Conservation (phyloP, 345 rosid genomes). For the Firmiana major region DNA sequence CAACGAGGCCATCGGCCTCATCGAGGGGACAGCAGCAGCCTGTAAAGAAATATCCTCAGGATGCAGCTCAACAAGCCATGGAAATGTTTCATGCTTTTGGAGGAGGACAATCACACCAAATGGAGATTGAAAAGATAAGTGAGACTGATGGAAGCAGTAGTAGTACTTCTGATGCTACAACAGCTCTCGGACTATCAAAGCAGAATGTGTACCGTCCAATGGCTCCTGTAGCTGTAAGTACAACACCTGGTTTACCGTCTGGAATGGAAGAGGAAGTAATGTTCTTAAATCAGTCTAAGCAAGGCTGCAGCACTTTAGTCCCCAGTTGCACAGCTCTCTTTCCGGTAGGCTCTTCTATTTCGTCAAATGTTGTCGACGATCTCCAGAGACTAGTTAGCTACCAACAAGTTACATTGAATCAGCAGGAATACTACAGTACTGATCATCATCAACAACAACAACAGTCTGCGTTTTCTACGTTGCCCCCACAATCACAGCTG, state of each 20-base stretch:
- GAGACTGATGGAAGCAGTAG: constrained; percentile 48
- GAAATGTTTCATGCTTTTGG: constrained; percentile 24
- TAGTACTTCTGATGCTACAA: constrained; percentile 58
- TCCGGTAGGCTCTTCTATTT: constrained; percentile 21
- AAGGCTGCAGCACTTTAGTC: constrained; percentile 15
- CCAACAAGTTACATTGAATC: constrained; percentile 45
- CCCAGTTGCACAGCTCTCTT: constrained; percentile 25
- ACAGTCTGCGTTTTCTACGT: constrained; percentile 33
- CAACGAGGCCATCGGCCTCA: constrained; percentile 41
- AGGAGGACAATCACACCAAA: constrained; percentile 18
- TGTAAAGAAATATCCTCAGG: constrained; percentile 22
- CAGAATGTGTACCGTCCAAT: constrained; percentile 46
- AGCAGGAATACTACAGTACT: constrained; percentile 29
- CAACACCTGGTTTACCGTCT: constrained; percentile 29
- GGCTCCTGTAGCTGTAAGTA: constrained; percentile 17
- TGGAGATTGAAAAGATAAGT: constrained; percentile 33
- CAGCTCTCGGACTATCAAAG: constrained; percentile 62
- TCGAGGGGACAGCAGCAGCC: constrained; percentile 9
- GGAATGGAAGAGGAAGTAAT: constrained; percentile 29
- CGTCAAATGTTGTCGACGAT: constrained; percentile 48
- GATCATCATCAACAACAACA: constrained; percentile 36
- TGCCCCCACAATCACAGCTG: constrained; percentile 36
- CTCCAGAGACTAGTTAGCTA: constrained; percentile 64
- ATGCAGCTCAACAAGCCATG: constrained; percentile 17
- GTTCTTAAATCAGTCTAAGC: constrained; percentile 23